Evolutionary conservation across 257 asterid species (phyloP), one percentile per base, ranked within the genome.

Genomic region (Phtheirospermum japonicum): DNA sequence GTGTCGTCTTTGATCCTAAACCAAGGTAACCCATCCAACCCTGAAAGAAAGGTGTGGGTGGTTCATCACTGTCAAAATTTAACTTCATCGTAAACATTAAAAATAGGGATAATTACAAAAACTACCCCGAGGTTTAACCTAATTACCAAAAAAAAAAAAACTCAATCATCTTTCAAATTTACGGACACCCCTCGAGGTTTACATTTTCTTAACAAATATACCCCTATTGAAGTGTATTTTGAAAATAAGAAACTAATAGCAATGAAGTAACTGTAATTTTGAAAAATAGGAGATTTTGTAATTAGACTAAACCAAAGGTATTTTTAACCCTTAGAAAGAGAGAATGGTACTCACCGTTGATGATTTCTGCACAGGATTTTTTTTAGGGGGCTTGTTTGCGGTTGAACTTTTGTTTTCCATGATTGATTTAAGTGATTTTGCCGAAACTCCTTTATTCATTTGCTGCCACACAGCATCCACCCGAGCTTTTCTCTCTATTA

Each of bases 401-500:
- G 40, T 55, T 23, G 82, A 51, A 54, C 72, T 70, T 64, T 69
- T 80, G 66, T 64, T 86, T 71, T 65, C 63, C 50, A 77, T 40
- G 45, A 85, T 79, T 66, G 91, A 68, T 40, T 75, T 87, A 28
- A 89, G 84, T 67, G 86, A 66, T 71, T 79, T 85, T 16, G 71
- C 56, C 36, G 99, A 75, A 45, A 83, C 81, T 59, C 97, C 99
- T 74, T 92, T 89, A 60, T 79, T 92, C 97, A 92, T 92, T 81
- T 89, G 83, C 77, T 79, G 82, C 99, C 99, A 92, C 28, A 89
- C 72, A 70, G 88, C 95, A 71, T 87, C 96, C 28, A 89, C 77
- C 37, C 95, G 90, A 66, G 87, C 94, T 72, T 85, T 83, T 70
- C 89, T 83, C 71, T 86, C 99, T 92, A 76, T 66, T 43, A 74